Conservation (phyloP, 768 basidiomycete genomes). For the Tremella mesenterica region DNA sequence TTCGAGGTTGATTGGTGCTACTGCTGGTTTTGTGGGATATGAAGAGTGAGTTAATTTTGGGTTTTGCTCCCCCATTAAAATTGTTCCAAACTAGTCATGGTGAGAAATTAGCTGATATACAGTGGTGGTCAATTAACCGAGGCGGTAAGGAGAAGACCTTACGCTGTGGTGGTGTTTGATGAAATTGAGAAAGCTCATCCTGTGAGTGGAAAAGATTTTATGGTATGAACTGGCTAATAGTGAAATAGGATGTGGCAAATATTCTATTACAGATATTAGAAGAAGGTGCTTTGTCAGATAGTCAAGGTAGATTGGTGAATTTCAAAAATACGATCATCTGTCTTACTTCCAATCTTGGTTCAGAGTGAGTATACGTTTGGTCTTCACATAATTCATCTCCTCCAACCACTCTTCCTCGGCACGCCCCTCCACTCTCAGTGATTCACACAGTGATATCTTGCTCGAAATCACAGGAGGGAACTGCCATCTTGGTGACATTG, state of each 20-base stretch:
- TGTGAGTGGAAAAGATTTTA: conserved; percentile 43
- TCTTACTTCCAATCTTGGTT: conserved; percentile 75
- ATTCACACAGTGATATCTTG: too few species aligned
- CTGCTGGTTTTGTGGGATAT: conserved; percentile 87
- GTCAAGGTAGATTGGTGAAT: conserved; percentile 82
- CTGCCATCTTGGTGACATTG: not conserved
- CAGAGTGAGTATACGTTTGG: too few species aligned
- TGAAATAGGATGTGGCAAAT: conserved; percentile 68
- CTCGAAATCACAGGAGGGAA: too few species aligned
- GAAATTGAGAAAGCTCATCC: conserved; percentile 87
- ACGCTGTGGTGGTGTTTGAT: conserved; percentile 62
- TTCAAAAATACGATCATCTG: conserved; percentile 95
- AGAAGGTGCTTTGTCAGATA: conserved; percentile 81
- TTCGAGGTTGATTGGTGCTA: conserved; percentile 80
- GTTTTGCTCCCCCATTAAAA: not conserved
- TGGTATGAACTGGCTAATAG: not conserved
- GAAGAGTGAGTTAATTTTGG: too few species aligned
- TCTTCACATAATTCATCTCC: too few species aligned
- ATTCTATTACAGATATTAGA: conserved; percentile 84
- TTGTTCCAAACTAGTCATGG: conserved; percentile 50
- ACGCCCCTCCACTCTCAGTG: too few species aligned
- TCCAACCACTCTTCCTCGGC: too few species aligned
- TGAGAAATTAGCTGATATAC: conserved; percentile 28
- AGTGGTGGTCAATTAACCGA: conserved; percentile 80
- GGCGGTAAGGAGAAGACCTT: conserved; percentile 83